Evolutionary conservation across 805 yeast genomes (phyloP).

Genomic region (Candida broadrunensis): DNA sequence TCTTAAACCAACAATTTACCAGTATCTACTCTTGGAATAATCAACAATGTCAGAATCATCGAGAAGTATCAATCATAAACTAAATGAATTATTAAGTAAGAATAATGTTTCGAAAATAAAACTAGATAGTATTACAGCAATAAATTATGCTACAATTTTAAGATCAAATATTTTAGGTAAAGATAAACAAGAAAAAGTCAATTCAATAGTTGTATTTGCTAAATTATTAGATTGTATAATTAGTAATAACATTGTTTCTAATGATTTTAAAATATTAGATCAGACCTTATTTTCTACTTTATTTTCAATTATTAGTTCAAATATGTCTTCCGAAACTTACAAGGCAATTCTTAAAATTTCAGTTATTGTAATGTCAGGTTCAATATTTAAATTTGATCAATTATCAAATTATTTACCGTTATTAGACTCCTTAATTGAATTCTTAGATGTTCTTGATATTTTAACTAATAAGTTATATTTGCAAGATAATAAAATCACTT

Average conservation of each 20-base stretch:
- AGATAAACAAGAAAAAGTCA: slow-evolving; percentile 49
- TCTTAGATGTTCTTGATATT: slow-evolving; percentile 40
- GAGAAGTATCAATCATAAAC: slow-evolving; percentile 41
- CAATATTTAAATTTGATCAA: slow-evolving; percentile 36
- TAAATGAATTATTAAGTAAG: slow-evolving; percentile 40
- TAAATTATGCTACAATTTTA: slow-evolving; percentile 34
- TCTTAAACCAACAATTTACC: too few species aligned
- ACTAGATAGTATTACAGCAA: slow-evolving; percentile 30
- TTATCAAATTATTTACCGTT: slow-evolving; percentile 35
- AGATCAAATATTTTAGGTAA: slow-evolving; percentile 42
- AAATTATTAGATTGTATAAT: slow-evolving; percentile 45
- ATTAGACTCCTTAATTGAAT: slow-evolving; percentile 32
- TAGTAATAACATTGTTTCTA: slow-evolving; percentile 38
- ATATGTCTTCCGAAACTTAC: slow-evolving; percentile 44
- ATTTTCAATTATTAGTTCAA: slow-evolving; percentile 37
- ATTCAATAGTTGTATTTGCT: slow-evolving; percentile 52
- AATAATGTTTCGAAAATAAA: slow-evolving; percentile 20
- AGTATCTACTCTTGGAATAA: too few species aligned
- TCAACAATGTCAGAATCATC: slow-evolving; percentile 42
- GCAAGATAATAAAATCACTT: slow-evolving; percentile 43
- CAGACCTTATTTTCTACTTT: slow-evolving; percentile 37
- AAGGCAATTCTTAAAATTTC: slow-evolving; percentile 44
- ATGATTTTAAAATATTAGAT: slow-evolving; percentile 37
- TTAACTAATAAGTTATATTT: slow-evolving; percentile 41
- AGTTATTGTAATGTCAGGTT: slow-evolving; percentile 40